Conservation (phyloP, 305 asterid genomes). For the Fraxinus platypoda region DNA sequence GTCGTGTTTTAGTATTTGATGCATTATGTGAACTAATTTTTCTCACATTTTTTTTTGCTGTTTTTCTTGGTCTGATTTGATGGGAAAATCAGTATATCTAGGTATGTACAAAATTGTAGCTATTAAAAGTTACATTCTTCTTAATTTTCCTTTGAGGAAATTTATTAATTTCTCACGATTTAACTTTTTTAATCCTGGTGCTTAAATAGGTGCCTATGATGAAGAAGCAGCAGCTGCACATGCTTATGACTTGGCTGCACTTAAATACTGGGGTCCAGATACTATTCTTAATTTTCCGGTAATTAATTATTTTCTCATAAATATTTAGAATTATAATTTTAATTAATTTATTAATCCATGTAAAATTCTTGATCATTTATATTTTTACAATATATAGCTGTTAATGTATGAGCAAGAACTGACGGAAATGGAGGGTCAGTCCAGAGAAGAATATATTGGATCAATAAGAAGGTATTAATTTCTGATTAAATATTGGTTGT, state of each 20-base stretch:
- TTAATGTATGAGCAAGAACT: conserved; percentile 68
- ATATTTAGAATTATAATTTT: not conserved
- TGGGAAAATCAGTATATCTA: conserved; percentile 67
- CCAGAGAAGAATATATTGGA: conserved; percentile 88
- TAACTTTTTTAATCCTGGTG: not conserved
- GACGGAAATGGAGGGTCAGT: conserved; percentile 60
- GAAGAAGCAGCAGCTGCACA: conserved; percentile 88
- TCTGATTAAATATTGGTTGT: not conserved
- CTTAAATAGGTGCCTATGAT: conserved; percentile 67
- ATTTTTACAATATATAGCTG: conserved; percentile 33
- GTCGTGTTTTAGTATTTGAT: not conserved
- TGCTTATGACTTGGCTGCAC: conserved; percentile 87
- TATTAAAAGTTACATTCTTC: not conserved
- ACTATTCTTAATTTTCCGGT: conserved; percentile 87
- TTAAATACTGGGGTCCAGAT: conserved; percentile 84
- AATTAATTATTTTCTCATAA: not conserved
- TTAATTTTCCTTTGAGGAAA: not conserved
- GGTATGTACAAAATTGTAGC: conserved; percentile 38
- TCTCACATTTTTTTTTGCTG: not conserved
- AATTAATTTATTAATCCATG: not conserved
- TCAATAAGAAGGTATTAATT: conserved; percentile 55
- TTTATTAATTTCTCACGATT: not conserved
- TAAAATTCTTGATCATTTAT: not conserved
- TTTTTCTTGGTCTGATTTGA: conserved; percentile 11
- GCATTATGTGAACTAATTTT: not conserved